Base-by-base conservation (phyloP, 2,329 filamentous ascomycete species). In the Pyrenochaeta sp. region DNA sequence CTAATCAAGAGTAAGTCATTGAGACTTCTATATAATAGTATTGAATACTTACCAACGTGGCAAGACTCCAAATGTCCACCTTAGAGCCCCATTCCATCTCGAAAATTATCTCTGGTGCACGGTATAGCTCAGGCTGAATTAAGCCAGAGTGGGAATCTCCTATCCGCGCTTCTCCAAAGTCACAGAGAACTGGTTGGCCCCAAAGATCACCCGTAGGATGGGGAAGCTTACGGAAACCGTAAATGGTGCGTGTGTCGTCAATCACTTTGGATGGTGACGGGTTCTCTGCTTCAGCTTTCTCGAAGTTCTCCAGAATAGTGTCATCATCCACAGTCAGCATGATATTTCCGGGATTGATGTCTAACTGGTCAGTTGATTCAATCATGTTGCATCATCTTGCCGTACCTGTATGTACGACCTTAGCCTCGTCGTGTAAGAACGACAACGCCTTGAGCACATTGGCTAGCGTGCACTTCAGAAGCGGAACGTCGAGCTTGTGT, bases 331-430 rank as follows among this genome's bases (percentile, higher is more conserved):
- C 63, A 37, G 61, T 69, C 30, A 69, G 58, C 19, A 77, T 56
- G 35, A 77, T 73, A 44, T 76, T 77, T 44, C 68, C 67, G 2
- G 64, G 63, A 39, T 75, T 77, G 43, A 79, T 74, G 38, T 78
- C 73, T 71, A 56, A 45, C 27, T 48, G 32, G 36, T 56, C 9
- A 44, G 42, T 37, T 44, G 14, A 40, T 38, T 45, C 23, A 38
- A 47, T 48, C 15, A 39, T 29, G 29, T 41, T 44, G 22, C 32
- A 50, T 31, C 34, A 48, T 37, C 24, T 41, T 55, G 58, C 41
- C 44, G 31, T 64, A 75, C 74, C 73, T 43, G 74, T 76, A 51
- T 79, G 76, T 24, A 77, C 69, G 43, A 79, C 63, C 24, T 71
- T 71, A 60, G 73, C 74, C 45, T 77, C 69, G 4, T 67, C 67